Evolutionary conservation across 305 asterid species (phyloP).

Genomic region (Ilex paraguariensis): DNA sequence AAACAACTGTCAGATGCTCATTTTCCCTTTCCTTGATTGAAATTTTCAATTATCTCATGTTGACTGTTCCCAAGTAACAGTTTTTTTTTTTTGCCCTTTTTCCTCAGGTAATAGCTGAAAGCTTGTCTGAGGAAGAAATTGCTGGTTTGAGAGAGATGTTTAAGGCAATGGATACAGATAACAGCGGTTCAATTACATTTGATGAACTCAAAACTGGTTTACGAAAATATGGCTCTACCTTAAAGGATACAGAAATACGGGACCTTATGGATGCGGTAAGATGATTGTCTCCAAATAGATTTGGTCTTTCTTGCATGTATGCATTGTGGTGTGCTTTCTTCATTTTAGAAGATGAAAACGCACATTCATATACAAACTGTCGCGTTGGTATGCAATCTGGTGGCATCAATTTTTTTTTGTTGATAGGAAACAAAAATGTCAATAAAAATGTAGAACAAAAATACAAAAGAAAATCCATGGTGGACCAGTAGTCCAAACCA

Average conservation of each 20-base stretch:
- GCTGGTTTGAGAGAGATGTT: conserved; percentile 96
- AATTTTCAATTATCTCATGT: no score
- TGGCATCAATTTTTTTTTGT: no score
- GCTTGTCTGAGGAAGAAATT: conserved; percentile 97
- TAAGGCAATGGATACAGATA: conserved; percentile 92
- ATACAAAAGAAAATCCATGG: no score
- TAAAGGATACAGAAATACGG: conserved; percentile 87
- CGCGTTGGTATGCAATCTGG: no score
- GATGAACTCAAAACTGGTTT: conserved; percentile 95
- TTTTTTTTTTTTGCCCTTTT: conserved; percentile 11
- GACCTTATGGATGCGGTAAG: conserved; percentile 98
- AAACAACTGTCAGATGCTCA: not conserved
- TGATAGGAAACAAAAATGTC: no score
- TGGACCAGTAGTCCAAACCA: no score
- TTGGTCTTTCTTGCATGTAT: conserved; percentile 9
- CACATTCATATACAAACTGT: no score
- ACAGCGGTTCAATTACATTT: conserved; percentile 87
- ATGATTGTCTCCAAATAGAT: conserved; percentile 13
- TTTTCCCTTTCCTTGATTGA: not conserved
- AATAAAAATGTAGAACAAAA: no score
- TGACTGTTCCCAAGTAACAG: no score
- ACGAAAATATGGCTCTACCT: conserved; percentile 92
- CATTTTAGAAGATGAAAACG: no score
- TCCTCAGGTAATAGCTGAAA: conserved; percentile 88
- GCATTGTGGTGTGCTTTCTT: conserved; percentile 3